phyloP scores from a whole-genome alignment of 2,329 filamentous ascomycete genomes.

The Aspergillus amoenus region DNA sequence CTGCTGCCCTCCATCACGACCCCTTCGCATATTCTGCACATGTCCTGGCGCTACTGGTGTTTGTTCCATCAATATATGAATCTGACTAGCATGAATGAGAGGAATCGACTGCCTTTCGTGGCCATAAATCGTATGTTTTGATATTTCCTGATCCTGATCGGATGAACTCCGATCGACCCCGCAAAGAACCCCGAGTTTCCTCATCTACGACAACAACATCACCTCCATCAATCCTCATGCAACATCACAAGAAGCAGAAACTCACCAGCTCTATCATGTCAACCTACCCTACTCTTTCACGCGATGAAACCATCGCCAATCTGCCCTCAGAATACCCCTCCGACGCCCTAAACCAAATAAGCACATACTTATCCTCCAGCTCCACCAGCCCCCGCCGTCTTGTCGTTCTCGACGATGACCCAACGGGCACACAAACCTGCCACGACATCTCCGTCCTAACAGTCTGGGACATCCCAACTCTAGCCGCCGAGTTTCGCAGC shows the following conservation, averaged over 20 bases:
- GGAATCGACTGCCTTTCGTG: constrained; percentile 3
- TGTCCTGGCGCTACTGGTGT: constrained; percentile 26
- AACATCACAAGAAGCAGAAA: background rate
- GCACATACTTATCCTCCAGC: constrained; percentile 26
- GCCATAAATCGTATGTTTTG: background rate
- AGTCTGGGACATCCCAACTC: constrained; percentile 50
- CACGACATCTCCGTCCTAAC: constrained; percentile 57
- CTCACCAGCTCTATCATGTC: constrained; percentile 18
- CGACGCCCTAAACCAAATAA: constrained; percentile 32
- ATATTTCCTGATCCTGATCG: background rate
- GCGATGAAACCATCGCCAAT: constrained; percentile 25
- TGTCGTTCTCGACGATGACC: constrained; percentile 53
- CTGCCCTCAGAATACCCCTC: constrained; percentile 30
- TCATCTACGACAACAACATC: background rate
- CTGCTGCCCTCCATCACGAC: constrained; percentile 17
- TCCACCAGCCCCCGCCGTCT: constrained; percentile 26
- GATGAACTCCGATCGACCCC: constrained; percentile 9
- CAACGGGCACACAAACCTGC: constrained; percentile 63
- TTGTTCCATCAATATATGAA: constrained; percentile 6
- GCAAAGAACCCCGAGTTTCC: background rate
- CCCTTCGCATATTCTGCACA: constrained; percentile 25
- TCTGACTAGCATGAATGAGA: constrained; percentile 10
- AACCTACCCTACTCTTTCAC: constrained; percentile 25
- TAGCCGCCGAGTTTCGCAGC: constrained; percentile 47
- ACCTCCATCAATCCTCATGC: background rate